Base-by-base conservation (phyloP, 2,329 filamentous ascomycete genomes). In the Diplodia corticola region DNA sequence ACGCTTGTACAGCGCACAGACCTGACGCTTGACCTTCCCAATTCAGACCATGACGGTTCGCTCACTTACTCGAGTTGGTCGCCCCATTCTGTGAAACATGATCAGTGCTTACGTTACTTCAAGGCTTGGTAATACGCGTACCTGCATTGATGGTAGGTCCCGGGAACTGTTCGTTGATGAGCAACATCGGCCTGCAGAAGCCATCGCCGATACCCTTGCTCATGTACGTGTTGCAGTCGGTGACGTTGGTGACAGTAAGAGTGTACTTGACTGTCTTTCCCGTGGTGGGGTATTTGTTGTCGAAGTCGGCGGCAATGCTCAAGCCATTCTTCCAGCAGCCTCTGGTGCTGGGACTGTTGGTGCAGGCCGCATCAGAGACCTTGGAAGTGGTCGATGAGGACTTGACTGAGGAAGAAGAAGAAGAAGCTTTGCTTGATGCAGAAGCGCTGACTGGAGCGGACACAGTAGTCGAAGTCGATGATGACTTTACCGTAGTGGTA, bases 131-230 rank as follows among this genome's bases (percentile, higher is more conserved):
- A 12, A 50, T 10, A 72, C 48, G 81, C 79, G 68, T 73, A 80
- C 80, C 78, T 64, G 83, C 87, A 68, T 83, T 81, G 57, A 91
- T 85, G 9, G 84, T 80, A 1, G 90, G 90, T 0, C 88, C 90
- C 0, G 90, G 90, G 68, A 86, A 89, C 50, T 86, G 83, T 9
- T 85, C 85, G 33, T 78, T 78, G 61, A 77, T 72, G 67, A 91
- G 80, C 67, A 81, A 65, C 50, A 72, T 73, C 5, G 48, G 69
- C 24, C 37, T 71, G 35, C 67, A 74, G 48, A 73, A 78, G 22
- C 69, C 71, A 37, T 82, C 63, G 24, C 63, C 63, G 6, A 65
- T 65, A 10, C 63, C 63, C 37, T 65, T 65, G 40, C 51, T 65
- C 40, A 57, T 55, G 50, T 57, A 57, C 22, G 35, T 79, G 2